These are phyloP conservation scores for Xylaria venustula DNA, from an alignment of 495 filamentous ascomycete genomes.

Conservation along the genomic window DNA sequence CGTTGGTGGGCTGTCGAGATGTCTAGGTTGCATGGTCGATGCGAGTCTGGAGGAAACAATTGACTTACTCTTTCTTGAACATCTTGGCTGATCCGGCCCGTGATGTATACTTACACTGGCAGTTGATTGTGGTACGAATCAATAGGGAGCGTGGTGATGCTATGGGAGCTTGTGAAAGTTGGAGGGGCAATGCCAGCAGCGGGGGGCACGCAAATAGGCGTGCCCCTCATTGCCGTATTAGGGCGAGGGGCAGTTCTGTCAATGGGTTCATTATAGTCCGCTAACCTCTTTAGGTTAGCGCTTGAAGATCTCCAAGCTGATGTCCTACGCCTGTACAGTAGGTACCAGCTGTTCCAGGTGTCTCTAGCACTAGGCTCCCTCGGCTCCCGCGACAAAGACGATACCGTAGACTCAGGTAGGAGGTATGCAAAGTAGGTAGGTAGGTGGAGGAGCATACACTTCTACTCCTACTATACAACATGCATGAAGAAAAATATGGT, in stretches of 20 bases:
- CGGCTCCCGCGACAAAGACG: too few species aligned
- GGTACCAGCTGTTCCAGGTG: not conserved
- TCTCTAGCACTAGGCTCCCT: not conserved
- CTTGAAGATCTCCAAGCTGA: too few species aligned
- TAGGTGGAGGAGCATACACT: too few species aligned
- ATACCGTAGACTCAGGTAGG: too few species aligned
- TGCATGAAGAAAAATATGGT: not conserved
- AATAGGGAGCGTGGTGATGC: not conserved
- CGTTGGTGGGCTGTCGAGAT: too few species aligned
- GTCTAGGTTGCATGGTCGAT: too few species aligned
- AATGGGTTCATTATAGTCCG: not conserved
- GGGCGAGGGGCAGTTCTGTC: constrained; percentile 23
- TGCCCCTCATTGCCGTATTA: constrained; percentile 14
- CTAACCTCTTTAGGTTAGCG: too few species aligned
- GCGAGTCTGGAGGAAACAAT: not conserved
- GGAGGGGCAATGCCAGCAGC: constrained; percentile 26
- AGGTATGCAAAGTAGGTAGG: too few species aligned
- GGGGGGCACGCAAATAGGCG: not conserved
- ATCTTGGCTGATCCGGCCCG: constrained; percentile 46
- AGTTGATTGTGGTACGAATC: not conserved
- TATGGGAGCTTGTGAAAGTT: constrained; percentile 32
- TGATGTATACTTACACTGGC: constrained; percentile 6
- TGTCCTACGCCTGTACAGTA: not conserved
- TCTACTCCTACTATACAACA: too few species aligned
- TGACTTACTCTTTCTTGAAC: constrained; percentile 87